phyloP scores from a whole-genome alignment of 257 asterid species.

The Plantago elongata region DNA sequence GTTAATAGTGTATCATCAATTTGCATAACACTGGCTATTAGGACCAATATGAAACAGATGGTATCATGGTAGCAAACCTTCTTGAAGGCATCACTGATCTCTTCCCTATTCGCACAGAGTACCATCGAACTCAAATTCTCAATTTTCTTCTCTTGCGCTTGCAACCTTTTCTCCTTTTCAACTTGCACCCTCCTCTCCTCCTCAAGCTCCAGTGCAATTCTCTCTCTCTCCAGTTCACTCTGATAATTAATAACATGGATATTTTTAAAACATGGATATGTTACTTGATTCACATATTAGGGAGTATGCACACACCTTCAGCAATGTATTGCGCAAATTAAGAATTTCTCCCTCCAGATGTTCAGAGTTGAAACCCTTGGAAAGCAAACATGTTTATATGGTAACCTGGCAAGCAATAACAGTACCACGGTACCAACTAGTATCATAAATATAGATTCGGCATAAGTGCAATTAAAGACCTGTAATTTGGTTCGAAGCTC shows the following conservation, averaged over 20 bases:
- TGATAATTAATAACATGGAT: slow-evolving; percentile 24
- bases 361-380: slow-evolving; percentile 79
- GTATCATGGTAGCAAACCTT: slow-evolving; percentile 45
- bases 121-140: slow-evolving; percentile 93
- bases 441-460: slow-evolving; percentile 6
- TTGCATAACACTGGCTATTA: slow-evolving; percentile 1
- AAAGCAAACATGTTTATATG: slow-evolving; percentile 16
- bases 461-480: slow-evolving; percentile 35
- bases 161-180: slow-evolving; percentile 78
- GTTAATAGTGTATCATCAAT: slow-evolving; percentile 12
- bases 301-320: slow-evolving; percentile 53
- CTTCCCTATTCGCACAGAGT: slow-evolving; percentile 67
- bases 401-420: slow-evolving; percentile 26
- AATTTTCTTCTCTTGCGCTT: slow-evolving; percentile 88
- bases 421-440: neutral
- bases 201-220: slow-evolving; percentile 90
- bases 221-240: slow-evolving; percentile 96
- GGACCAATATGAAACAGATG: slow-evolving; percentile 21
- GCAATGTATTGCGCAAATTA: slow-evolving; percentile 84
- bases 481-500: slow-evolving; percentile 86
- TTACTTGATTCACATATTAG: slow-evolving; percentile 15
- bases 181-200: slow-evolving; percentile 97
- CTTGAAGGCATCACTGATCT: slow-evolving; percentile 44
- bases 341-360: slow-evolving; percentile 79
- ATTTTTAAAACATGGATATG: slow-evolving; percentile 9